Base-by-base conservation (phyloP, 148 eudicot species). In the Suaeda aralocaspica region DNA sequence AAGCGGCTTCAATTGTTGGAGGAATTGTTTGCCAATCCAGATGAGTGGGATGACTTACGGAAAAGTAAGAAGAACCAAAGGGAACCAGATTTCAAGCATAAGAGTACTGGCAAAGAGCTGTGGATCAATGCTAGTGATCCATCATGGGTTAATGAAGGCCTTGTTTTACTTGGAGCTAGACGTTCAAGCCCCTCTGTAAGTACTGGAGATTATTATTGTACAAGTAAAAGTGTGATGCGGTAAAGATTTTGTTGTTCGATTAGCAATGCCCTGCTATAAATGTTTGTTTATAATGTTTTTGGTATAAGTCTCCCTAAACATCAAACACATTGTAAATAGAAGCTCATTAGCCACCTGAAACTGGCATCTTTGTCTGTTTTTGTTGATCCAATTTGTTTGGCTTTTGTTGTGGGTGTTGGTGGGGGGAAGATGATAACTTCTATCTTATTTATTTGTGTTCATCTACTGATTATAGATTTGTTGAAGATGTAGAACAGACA, bases 41-140 rank as follows among this genome's bases (percentile, higher is more conserved):
- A 46, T 30, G 88, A 88, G 67, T 89, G 97, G 97, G 33, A 72
- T 74, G 97, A 92, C 64, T 10, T 49, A 26, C 60, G 97, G 46
- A 74, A 71, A 42, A 77, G 51, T 19, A 92, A 92, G 80, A 51
- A 19, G 66, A 76, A 28, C 50, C 83, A 81, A 48, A 77, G 53
- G 9, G 64, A 64, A 4, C 97, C 97, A 12, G 97, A 89, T 78
- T 92, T 89, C 70, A 85, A 45, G 77, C 82, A 92, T 71, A 89
- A 84, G 73, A 76, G 77, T 66, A 83, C 88, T 10, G 84, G 87
- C 42, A 96, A 89, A 81, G 91, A 79, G 11, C 87, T 92, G 9
- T 92, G 97, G 96, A 73, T 92, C 12, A 56, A 1, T 22, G 29
- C 2, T 24, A 1, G 53, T 5, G 94, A 87, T 85, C 94, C 94